Base-by-base conservation (phyloP, 139 green algal species). In the Haematococcus lacustris region DNA sequence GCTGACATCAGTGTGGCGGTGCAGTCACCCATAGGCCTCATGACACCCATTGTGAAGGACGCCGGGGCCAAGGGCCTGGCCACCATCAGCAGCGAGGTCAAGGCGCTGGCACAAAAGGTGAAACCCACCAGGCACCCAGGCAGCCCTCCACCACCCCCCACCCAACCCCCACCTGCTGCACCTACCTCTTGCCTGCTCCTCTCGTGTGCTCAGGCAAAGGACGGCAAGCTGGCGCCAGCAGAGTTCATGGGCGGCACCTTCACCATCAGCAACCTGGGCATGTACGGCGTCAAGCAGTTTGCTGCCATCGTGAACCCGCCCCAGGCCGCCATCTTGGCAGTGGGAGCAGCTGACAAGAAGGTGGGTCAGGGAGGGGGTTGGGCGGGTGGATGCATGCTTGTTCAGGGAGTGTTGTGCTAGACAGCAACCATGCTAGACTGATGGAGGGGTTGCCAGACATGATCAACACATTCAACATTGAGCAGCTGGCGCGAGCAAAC, bases 301-400 rank as follows among this genome's bases (percentile, higher is more conserved):
- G 77, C 83, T 2, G 95, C 95, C 70, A 98, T 99, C 80, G 80
- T 98, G 72, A 99, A 99, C 85, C 95, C 93, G 25, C 92, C 91
- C 0, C 91, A 96, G 86, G 85, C 86, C 6, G 85, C 78, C 37
- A 96, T 96, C 71, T 73, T 96, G 53, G 91, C 90, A 4, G 85
- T 94, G 34, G 91, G 91, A 50, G 71, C 66, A 40, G 75, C 78
- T 1, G 64, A 83, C 57, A 75, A 85, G 71, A 82, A 85, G 47
- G 85, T 97, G 30, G 1, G 71, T 33, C n/a, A n/a, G n/a, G n/a
- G n/a, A n/a, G n/a, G n/a, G n/a, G n/a, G n/a, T n/a, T n/a, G n/a
- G n/a, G n/a, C n/a, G n/a, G n/a, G 41, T 73, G 32, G n/a, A n/a
- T n/a, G n/a, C n/a, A n/a, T n/a, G 9, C 51, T 62, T 25, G 30